Evolutionary conservation across 2,329 filamentous ascomycete species (phyloP), one percentile per base, ranked within the genome.

Genomic region (Aspergillus melleus): DNA sequence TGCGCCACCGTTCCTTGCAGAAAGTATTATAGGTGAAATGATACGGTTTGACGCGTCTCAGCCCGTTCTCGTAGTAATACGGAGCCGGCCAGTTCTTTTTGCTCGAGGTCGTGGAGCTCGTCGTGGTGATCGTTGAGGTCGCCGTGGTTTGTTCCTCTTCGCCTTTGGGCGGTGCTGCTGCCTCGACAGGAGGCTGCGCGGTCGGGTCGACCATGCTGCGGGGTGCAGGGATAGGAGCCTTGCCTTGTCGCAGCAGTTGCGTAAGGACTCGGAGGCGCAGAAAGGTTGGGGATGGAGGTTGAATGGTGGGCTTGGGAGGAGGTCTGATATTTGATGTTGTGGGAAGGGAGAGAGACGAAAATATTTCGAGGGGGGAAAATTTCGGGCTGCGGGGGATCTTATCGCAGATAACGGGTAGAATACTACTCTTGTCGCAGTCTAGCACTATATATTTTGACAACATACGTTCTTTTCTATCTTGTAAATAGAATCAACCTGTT

Each of bases 1-100:
- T 91, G 57, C 94, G 86, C 95, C 95, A 99, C 75, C 95, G 84
- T 78, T 96, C 85, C 78, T 98, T 99, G 81, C 91, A 95, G 79
- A 87, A 92, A 0, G 94, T 97, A 73, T 96, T 96, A 81, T 97
- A 97, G 2, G 93, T 97, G 75, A 84, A 97, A 74, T 95, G 87
- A 73, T 99, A 98, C 3, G 94, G 94, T 49, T 83, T 84, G 32
- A 97, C 89, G 64, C 92, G 88, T 54, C 93, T 88, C 62, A 99
- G 80, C 9, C 91, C 92, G 67, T 89, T 88, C 68, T 96, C 89
- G 63, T 96, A 82, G 69, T 89, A 90, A 77, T 97, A 98, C 0
- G 92, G 92, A 20, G 63, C 61, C 2, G 66, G 63, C 55, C 36
- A 42, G 16, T 42, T 42, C 36, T 42, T 42, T n/a, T 16, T 42